Conservation (phyloP, 352 stramenopile genomes). For the Blastocystis sp. region DNA sequence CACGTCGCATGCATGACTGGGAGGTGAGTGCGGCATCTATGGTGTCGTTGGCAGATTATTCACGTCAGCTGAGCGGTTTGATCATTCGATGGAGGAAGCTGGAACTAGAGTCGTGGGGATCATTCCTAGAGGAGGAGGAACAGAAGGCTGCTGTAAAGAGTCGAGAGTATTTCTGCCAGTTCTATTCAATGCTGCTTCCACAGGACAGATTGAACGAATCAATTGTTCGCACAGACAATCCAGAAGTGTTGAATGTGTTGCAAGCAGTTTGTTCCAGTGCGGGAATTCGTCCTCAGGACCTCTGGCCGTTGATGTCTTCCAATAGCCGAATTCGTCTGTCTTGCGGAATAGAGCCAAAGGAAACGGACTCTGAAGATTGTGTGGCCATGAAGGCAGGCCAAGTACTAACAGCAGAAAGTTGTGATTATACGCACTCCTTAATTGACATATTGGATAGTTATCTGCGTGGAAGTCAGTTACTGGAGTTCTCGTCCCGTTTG, state of each 20-base stretch:
- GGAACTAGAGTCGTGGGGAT: constrained; percentile 92
- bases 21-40: constrained; percentile 85
- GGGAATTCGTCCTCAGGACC: constrained; percentile 6
- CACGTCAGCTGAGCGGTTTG: constrained; percentile 81
- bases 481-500: constrained; percentile 81
- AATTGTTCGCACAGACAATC: constrained; percentile 72
- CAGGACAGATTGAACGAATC: constrained; percentile 69
- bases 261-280: background rate
- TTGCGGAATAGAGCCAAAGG: background rate
- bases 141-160: constrained; percentile 65
- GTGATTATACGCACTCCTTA: background rate
- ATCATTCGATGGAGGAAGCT: constrained; percentile 94
- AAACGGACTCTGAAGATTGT: background rate
- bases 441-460: constrained; percentile 75
- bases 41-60: constrained; percentile 81
- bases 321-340: background rate
- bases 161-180: constrained; percentile 63
- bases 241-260: background rate
- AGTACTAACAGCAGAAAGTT: background rate
- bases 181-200: constrained; percentile 77
- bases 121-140: constrained; percentile 78
- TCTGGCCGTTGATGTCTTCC: constrained; percentile 27
- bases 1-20: constrained; percentile 95
- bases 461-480: constrained; percentile 76
- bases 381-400: background rate